phyloP scores from a whole-genome alignment of 768 basidiomycete genomes.

The Hygrophoropsis aurantiaca region DNA sequence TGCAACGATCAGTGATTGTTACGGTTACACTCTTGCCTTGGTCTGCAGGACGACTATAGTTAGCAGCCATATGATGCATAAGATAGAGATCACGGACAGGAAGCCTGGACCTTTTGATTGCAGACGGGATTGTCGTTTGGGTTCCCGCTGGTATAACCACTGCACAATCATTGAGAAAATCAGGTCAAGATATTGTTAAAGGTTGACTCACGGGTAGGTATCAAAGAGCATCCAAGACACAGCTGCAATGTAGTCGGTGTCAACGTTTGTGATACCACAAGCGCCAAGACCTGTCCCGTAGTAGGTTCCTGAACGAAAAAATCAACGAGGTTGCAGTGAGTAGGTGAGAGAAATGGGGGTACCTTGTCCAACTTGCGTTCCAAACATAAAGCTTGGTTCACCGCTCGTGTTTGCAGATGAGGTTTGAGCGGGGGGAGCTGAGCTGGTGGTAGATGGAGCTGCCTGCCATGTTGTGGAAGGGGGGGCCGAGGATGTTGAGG shows the following conservation, averaged over 20 bases:
- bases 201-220: conserved; percentile 27
- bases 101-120: conserved; percentile 39
- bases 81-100: conserved; percentile 41
- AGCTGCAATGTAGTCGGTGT: conserved; percentile 34
- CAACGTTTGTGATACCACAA: conserved; percentile 36
- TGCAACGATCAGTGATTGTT: conserved; percentile 62
- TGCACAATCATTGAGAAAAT: conserved; percentile 23
- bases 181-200: too few relatives aligned
- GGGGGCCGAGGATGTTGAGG: conserved; percentile 1
- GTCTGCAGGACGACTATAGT: conserved; percentile 38
- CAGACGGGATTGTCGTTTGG: conserved; percentile 81
- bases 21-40: conserved; percentile 49
- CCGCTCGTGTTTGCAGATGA: conserved; percentile 8
- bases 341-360: neutral
- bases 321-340: too few relatives aligned
- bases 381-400: conserved; percentile 42
- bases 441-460: conserved; percentile 4
- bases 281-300: conserved; percentile 39
- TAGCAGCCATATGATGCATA: neutral
- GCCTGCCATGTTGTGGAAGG: conserved; percentile 1
- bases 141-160: conserved; percentile 56
- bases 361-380: conserved; percentile 53
- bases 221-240: conserved; percentile 35
- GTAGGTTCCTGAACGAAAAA: conserved; percentile 31
- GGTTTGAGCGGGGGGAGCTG: conserved; percentile 16